Percentiles rank a stretch among this genome's conserved stretches.
phyloP scores from a whole-genome alignment of 352 stramenopile species.

The Globisporangium cystogenes region DNA sequence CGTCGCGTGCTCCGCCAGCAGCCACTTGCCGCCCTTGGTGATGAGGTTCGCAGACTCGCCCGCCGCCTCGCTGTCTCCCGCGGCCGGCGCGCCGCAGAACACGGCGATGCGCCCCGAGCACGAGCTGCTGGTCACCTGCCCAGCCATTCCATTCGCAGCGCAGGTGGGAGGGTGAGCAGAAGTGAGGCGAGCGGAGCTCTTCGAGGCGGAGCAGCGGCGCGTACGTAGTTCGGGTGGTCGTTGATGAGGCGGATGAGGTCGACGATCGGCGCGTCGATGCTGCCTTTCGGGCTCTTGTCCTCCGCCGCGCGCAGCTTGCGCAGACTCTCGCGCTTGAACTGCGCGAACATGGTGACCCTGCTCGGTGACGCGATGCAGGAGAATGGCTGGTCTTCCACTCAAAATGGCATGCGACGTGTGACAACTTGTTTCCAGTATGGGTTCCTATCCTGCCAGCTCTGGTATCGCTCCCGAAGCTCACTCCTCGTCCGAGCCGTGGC shows the following conservation, averaged over 20 bases:
- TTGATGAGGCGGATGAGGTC: conserved; percentile 88
- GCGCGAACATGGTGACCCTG: conserved; percentile 50
- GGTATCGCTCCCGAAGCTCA: too few species aligned
- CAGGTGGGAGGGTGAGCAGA: not conserved
- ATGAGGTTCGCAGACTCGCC: conserved; percentile 42
- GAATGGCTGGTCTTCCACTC: not conserved
- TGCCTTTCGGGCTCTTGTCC: conserved; percentile 90
- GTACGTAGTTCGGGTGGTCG: conserved; percentile 74
- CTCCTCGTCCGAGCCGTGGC: conserved; percentile 27
- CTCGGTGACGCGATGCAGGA: too few species aligned
- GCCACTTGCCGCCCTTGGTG: conserved; percentile 88
- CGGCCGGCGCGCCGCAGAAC: conserved; percentile 56
- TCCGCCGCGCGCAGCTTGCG: conserved; percentile 76
- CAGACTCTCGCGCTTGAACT: conserved; percentile 84
- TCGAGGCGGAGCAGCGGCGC: conserved; percentile 7
- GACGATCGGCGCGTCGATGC: conserved; percentile 85
- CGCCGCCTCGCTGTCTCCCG: not conserved
- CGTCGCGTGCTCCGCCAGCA: conserved; percentile 74
- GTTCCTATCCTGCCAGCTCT: not conserved
- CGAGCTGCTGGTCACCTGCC: conserved; percentile 86
- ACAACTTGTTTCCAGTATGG: not conserved
- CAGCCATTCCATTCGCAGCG: not conserved
- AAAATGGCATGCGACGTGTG: conserved; percentile 1
- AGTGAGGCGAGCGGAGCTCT: too few species aligned
- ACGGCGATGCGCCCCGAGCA: conserved; percentile 89